Base-by-base conservation (phyloP, 371 early-diverging fungal species). In the Parasitella parasitica region DNA sequence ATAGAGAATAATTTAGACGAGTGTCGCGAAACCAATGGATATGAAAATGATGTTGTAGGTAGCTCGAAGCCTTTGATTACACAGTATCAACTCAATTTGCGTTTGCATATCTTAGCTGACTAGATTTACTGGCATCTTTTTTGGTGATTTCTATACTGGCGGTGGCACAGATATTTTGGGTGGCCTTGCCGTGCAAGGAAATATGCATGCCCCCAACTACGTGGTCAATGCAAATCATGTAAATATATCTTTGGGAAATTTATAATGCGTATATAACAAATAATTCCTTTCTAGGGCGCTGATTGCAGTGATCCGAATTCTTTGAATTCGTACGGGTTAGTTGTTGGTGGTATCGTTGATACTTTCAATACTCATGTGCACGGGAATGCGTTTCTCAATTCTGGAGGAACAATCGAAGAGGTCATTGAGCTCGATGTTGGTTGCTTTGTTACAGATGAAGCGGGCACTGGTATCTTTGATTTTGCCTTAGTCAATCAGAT, bases 111-210 rank as follows among this genome's bases (percentile, higher is more conserved):
- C 1, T 54, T 54, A 70, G 70, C 9, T 65, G 16, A 11, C 35
- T 7, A 43, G 54, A 32, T 70, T 70, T 36, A 70, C 58, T 24
- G 71, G 60, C 16, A 70, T 70, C 26, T 67, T 70, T 22, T 66
- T 67, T 36, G 54, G 52, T 5, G 57, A 67, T 37, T 70, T 70
- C 12, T 39, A 13, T 8, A 67, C 60, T 6, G 46, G 7, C 26
- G 67, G 67, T n/a, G 37, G 54, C 13, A 36, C 58, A 18, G 64
- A 70, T 50, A 70, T 63, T 13, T 32, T 63, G 22, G 71, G 71
- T n/a, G 57, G 63, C 13, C 50, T 67, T 8, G 71, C 67, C n/a
- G 67, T 70, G 1, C 32, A 52, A 22, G 71, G 70, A 28, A 49
- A 18, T n/a, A 53, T 66, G 12, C 32, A 8, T 16, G 67, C 67